These are phyloP conservation scores for Citrus reticulata DNA, from an alignment of 345 rosid genomes.

Conservation along the genomic window DNA sequence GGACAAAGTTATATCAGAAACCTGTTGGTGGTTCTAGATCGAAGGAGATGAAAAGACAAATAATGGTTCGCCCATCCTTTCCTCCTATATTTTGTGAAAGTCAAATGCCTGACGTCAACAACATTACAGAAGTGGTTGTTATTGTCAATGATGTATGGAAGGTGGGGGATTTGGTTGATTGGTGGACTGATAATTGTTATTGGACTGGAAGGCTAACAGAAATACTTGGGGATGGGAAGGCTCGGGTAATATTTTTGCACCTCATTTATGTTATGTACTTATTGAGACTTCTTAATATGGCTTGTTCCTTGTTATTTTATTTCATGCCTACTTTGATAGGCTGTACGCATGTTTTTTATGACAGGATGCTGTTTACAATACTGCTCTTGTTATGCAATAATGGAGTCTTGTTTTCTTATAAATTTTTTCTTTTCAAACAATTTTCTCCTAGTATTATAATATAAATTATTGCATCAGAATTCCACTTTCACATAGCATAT, in stretches of 20 bases:
- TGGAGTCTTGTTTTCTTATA: background rate
- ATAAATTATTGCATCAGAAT: background rate
- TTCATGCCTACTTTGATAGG: background rate
- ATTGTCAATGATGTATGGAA: slow-evolving; percentile 41
- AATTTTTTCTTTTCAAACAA: background rate
- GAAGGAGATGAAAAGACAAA: slow-evolving; percentile 13
- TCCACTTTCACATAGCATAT: background rate
- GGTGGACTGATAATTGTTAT: slow-evolving; percentile 53
- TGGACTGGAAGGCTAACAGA: slow-evolving; percentile 54
- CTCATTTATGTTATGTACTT: background rate
- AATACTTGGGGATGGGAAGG: slow-evolving; percentile 29
- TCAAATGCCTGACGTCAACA: slow-evolving; percentile 24
- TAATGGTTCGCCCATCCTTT: slow-evolving; percentile 63
- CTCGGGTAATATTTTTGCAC: slow-evolving; percentile 32
- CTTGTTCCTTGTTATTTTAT: background rate
- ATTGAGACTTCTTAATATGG: background rate
- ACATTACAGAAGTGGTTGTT: slow-evolving; percentile 38
- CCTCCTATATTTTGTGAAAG: slow-evolving; percentile 41
- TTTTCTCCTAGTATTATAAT: background rate
- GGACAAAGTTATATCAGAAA: slow-evolving; percentile 36
- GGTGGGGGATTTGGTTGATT: slow-evolving; percentile 72
- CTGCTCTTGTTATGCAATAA: background rate
- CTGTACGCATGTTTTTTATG: background rate
- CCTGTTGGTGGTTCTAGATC: background rate
- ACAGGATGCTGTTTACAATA: background rate